Evolutionary conservation across 139 green algal species (phyloP).

Genomic region (Penium margaritaceum): DNA sequence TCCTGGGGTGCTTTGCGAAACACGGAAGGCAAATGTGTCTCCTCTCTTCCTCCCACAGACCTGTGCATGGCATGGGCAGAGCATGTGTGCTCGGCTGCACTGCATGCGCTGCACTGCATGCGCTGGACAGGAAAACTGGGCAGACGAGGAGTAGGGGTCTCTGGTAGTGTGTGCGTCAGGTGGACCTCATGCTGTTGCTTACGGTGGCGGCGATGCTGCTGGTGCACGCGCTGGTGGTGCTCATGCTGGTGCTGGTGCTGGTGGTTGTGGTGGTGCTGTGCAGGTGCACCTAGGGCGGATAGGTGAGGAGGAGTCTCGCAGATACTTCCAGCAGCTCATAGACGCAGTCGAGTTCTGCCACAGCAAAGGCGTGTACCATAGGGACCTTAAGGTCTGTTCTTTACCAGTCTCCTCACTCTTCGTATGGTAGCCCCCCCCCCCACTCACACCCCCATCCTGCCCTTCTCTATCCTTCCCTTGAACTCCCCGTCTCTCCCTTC

Average conservation of each 20-base stretch:
- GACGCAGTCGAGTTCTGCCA: constrained; percentile 61
- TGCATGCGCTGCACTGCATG: too few relatives aligned
- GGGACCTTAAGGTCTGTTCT: constrained; percentile 57
- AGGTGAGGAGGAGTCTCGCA: constrained; percentile 47
- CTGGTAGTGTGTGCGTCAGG: too few relatives aligned
- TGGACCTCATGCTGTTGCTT: not conserved
- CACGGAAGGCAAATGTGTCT: too few relatives aligned
- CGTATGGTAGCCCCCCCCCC: not conserved
- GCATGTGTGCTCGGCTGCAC: too few relatives aligned
- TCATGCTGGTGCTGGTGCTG: not conserved
- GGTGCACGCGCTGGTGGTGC: not conserved
- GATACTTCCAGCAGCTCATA: constrained; percentile 58
- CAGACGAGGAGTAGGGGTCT: too few relatives aligned
- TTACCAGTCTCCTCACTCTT: not conserved
- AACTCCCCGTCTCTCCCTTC: constrained; percentile 8
- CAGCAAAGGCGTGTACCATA: constrained; percentile 34
- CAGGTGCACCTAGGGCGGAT: constrained; percentile 14
- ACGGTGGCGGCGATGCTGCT: not conserved
- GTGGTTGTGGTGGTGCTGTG: not conserved
- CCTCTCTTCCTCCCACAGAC: too few relatives aligned
- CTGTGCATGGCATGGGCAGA: too few relatives aligned
- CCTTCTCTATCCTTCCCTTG: constrained; percentile 16
- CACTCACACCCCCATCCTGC: not conserved
- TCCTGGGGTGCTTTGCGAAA: too few relatives aligned
- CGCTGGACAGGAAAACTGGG: too few relatives aligned